Conservation (phyloP, 2,329 filamentous ascomycete genomes). For the Cercospora nicotianae region DNA sequence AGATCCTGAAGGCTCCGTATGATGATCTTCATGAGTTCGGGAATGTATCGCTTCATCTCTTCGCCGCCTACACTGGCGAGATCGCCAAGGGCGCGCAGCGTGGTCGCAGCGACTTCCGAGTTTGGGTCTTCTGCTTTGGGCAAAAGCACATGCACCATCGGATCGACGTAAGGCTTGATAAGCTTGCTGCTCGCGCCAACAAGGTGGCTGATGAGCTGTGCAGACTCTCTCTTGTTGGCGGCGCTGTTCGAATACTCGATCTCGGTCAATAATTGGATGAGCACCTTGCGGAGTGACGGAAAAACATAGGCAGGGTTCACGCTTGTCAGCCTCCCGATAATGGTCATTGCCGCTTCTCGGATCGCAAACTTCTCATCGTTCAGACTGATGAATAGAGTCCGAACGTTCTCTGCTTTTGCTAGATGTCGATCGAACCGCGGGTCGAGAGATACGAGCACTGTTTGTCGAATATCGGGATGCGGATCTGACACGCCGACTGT, state of each 20-base stretch:
- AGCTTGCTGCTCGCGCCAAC: slow-evolving; percentile 90
- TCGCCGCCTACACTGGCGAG: slow-evolving; percentile 90
- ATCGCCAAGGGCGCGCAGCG: slow-evolving; percentile 92
- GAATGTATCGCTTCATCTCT: slow-evolving; percentile 89
- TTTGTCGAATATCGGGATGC: slow-evolving; percentile 82
- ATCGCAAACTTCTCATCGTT: slow-evolving; percentile 95
- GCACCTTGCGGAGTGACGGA: slow-evolving; percentile 86
- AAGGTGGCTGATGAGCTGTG: slow-evolving; percentile 85
- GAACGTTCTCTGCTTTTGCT: slow-evolving; percentile 96
- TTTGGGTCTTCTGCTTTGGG: slow-evolving; percentile 86
- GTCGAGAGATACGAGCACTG: slow-evolving; percentile 85
- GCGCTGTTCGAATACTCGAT: slow-evolving; percentile 94
- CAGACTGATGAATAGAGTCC: slow-evolving; percentile 89
- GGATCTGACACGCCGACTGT: slow-evolving; percentile 91
- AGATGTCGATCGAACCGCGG: slow-evolving; percentile 93
- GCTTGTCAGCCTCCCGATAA: slow-evolving; percentile 87
- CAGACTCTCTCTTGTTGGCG: slow-evolving; percentile 93
- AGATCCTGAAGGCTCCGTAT: slow-evolving; percentile 92
- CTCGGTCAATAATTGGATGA: slow-evolving; percentile 94
- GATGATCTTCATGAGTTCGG: slow-evolving; percentile 90
- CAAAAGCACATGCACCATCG: slow-evolving; percentile 91
- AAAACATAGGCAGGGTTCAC: slow-evolving; percentile 98
- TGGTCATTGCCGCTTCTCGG: slow-evolving; percentile 89
- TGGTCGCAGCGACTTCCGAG: slow-evolving; percentile 86
- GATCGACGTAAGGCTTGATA: slow-evolving; percentile 94